Conservation (phyloP, 2,329 filamentous ascomycete genomes). For the Aspergillus piperis region DNA sequence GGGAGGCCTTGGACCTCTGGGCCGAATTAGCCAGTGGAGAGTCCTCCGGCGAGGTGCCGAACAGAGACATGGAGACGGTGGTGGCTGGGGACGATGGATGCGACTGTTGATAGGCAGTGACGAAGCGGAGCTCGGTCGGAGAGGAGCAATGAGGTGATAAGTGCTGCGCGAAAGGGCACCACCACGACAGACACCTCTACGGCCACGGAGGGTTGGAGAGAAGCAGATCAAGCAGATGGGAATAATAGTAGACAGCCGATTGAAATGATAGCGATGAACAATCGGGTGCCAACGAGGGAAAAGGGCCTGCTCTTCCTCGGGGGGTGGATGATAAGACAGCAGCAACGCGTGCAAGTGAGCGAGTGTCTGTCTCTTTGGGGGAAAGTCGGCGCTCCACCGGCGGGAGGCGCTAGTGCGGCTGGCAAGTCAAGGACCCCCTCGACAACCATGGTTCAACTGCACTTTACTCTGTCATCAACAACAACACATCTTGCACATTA, state of each 20-base stretch:
- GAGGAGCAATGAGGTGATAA: constrained; percentile 1
- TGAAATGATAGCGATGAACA: not conserved
- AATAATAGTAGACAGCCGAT: not conserved
- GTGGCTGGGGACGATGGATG: constrained; percentile 15
- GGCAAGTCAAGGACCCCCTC: not conserved
- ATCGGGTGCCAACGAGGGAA: constrained; percentile 7
- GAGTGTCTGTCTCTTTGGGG: not conserved
- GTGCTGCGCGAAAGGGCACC: not conserved
- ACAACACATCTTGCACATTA: not conserved
- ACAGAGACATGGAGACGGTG: constrained; percentile 49
- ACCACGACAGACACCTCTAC: not conserved
- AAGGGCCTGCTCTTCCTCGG: constrained; percentile 21
- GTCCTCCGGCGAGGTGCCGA: constrained; percentile 50
- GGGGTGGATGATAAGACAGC: constrained; percentile 9
- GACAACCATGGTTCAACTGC: not conserved
- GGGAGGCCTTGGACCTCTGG: constrained; percentile 50
- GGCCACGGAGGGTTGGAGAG: not conserved
- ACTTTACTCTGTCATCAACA: not conserved
- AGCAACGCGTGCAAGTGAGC: constrained; percentile 1
- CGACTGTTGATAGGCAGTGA: constrained; percentile 24
- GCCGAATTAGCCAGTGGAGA: constrained; percentile 30
- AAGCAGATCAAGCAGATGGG: not conserved
- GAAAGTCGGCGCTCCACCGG: constrained; percentile 12
- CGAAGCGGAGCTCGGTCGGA: constrained; percentile 34
- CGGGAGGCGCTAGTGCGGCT: constrained; percentile 9